These are phyloP conservation scores for Backusella westeae DNA, from an alignment of 192 early-diverging fungal genomes.

Conservation along the genomic window DNA sequence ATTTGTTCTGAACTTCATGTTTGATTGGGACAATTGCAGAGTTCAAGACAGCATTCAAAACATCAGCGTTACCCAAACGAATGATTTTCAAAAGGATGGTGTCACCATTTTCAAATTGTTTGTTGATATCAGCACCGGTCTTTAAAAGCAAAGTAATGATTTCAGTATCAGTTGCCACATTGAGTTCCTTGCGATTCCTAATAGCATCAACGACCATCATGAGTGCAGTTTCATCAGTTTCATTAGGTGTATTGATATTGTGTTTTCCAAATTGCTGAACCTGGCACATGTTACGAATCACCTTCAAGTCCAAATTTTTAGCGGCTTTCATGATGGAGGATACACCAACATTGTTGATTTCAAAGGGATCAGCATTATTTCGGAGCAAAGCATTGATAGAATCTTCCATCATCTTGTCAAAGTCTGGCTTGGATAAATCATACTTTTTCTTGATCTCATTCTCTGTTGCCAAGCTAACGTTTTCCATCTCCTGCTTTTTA, in stretches of 20 bases:
- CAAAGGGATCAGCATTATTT: conserved; percentile 19
- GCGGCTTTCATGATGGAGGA: conserved; percentile 24
- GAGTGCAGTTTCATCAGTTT: conserved; percentile 24
- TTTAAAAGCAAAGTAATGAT: conserved; percentile 15
- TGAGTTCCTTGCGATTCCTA: neutral
- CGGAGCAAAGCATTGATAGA: neutral
- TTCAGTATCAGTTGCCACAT: neutral
- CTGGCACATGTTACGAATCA: conserved; percentile 1
- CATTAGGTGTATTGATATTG: conserved; percentile 19
- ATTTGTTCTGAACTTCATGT: conserved; percentile 2
- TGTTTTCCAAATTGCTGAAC: neutral
- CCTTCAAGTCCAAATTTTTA: neutral
- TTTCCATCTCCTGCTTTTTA: neutral
- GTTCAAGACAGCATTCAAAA: neutral
- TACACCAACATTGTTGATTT: neutral
- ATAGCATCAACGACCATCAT: conserved; percentile 16
- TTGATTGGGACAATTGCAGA: neutral
- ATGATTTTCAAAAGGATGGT: conserved; percentile 33
- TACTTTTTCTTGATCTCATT: conserved; percentile 18
- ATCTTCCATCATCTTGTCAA: neutral
- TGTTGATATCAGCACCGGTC: conserved; percentile 26
- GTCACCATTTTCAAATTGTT: conserved; percentile 16
- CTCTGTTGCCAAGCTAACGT: neutral
- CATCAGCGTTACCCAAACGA: neutral
- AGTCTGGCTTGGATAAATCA: conserved; percentile 14